Evolutionary conservation across 1,139 yeast genomes (phyloP).

Genomic region (Lizanozyma gosingica): DNA sequence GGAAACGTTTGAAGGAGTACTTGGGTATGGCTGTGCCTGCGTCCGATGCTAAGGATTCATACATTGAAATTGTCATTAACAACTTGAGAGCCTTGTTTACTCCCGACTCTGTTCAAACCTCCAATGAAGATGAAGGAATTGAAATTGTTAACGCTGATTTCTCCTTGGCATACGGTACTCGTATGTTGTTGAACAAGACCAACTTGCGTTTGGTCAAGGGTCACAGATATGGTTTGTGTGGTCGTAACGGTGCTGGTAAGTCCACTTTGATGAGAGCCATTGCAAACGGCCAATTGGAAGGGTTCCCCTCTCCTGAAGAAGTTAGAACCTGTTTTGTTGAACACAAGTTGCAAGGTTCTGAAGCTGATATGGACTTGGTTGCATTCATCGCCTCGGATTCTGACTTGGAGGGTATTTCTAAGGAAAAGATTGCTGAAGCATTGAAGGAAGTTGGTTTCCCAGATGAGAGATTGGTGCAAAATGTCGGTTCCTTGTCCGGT

Average conservation of each 20-base stretch:
- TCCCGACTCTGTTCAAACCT: conserved; percentile 45
- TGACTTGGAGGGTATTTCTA: conserved; percentile 54
- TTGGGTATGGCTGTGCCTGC: conserved; percentile 37
- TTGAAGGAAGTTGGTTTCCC: conserved; percentile 84
- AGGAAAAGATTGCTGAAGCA: conserved; percentile 66
- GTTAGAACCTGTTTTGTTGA: conserved; percentile 94
- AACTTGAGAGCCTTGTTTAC: conserved; percentile 59
- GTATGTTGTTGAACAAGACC: conserved; percentile 94
- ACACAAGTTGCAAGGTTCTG: conserved; percentile 93
- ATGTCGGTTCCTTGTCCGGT: conserved; percentile 93
- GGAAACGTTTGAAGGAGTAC: conserved; percentile 62
- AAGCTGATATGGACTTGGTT: conserved; percentile 84
- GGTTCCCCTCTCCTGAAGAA: conserved; percentile 87
- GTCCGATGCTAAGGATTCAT: conserved; percentile 29
- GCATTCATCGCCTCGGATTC: conserved; percentile 88
- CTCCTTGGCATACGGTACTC: conserved; percentile 93
- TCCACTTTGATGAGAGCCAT: conserved; percentile 96
- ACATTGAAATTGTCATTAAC: conserved; percentile 39
- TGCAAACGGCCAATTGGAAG: conserved; percentile 94
- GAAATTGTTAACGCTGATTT: conserved; percentile 92
- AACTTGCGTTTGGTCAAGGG: conserved; percentile 82
- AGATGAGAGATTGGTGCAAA: conserved; percentile 78
- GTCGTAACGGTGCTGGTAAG: conserved; percentile 98
- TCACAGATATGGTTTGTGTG: conserved; percentile 95
- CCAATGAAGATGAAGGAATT: conserved; percentile 60